Conservation (phyloP, 345 rosid species). For the Erysimum cheiranthoides region DNA sequence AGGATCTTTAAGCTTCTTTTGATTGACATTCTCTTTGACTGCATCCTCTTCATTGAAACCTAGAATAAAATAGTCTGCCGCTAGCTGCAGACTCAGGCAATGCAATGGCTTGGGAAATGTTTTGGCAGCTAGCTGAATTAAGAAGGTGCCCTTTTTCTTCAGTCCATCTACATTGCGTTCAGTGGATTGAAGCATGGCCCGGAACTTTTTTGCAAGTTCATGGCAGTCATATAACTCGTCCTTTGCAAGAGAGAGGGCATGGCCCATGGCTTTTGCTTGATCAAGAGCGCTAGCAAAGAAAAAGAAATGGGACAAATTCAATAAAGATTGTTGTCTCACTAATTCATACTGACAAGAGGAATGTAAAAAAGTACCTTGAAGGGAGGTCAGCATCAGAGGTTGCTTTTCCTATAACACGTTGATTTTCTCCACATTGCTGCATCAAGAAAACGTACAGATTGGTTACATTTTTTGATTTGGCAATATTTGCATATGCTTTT, state of each 20-base stretch:
- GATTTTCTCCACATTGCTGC: conserved; percentile 67
- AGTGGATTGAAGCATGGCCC: conserved; percentile 85
- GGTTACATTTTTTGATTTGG: conserved; percentile 69
- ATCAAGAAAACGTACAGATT: conserved; percentile 64
- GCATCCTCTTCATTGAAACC: conserved; percentile 53
- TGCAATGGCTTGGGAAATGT: conserved; percentile 88
- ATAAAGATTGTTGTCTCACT: conserved; percentile 11
- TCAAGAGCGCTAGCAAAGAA: conserved; percentile 71
- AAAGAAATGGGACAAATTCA: conserved; percentile 2
- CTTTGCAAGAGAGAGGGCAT: conserved; percentile 80
- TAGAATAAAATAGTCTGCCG: conserved; percentile 71
- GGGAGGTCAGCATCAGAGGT: conserved; percentile 81
- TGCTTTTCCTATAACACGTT: conserved; percentile 73
- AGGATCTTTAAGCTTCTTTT: conserved; percentile 70
- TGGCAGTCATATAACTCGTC: conserved; percentile 80
- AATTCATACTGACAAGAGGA: conserved; percentile 33
- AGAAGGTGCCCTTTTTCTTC: conserved; percentile 85
- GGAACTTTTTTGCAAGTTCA: conserved; percentile 71
- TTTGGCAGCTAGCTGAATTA: conserved; percentile 97
- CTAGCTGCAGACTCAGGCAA: conserved; percentile 87
- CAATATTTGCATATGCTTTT: conserved; percentile 89
- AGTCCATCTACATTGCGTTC: conserved; percentile 64
- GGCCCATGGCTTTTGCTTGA: conserved; percentile 91
- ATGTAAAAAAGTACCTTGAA: conserved; percentile 61
- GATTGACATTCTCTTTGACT: conserved; percentile 46